Base-by-base conservation (phyloP, 75 land plant species). In the Adiantum capillusveneris region DNA sequence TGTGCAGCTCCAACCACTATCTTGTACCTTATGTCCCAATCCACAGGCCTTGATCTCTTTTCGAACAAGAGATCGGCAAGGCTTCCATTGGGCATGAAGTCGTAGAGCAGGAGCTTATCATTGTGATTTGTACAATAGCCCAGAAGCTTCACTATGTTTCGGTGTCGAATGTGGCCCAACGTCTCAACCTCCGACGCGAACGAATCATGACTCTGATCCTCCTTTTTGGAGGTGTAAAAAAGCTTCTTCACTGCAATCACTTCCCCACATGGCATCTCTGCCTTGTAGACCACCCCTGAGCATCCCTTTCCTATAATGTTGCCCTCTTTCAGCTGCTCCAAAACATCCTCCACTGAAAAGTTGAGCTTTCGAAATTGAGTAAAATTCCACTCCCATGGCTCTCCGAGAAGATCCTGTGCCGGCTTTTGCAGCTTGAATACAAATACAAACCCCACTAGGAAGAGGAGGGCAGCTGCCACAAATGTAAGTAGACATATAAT, bases 281-380 rank as follows among this genome's bases (percentile, higher is more conserved):
- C 97, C 52, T 74, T 87, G 79, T 92, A 92, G 7, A 92, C 97
- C 2, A 88, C 65, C 3, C 97, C 97, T 0, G 97, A 92, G 31
- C 75, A 78, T 11, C 97, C 97, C 63, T 82, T 84, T 28, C 97
- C 97, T 7, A 92, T 82, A 1, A 92, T 63, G 63, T 87, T 92
- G 20, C 70, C 72, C 29, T 82, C 88, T 29, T 44, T 78, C 59
- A 92, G 60, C 65, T 79, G 78, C 36, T 78, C 81, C 42, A 92
- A 56, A 31, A 92, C 81, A 60, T 87, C 79, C 5, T 84, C 88
- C 30, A 92, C 69, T 16, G 78, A 73, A 63, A 87, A 87, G 39
- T 73, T 80, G 20, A 87, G 78, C 78, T 87, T 87, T 53, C 81
- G 93, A 52, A 87, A 92, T 25, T 81, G 92, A 20, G 79, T 92